phyloP scores from a whole-genome alignment of 1,284 basidiomycete genomes.

The Trametes pubescens region DNA sequence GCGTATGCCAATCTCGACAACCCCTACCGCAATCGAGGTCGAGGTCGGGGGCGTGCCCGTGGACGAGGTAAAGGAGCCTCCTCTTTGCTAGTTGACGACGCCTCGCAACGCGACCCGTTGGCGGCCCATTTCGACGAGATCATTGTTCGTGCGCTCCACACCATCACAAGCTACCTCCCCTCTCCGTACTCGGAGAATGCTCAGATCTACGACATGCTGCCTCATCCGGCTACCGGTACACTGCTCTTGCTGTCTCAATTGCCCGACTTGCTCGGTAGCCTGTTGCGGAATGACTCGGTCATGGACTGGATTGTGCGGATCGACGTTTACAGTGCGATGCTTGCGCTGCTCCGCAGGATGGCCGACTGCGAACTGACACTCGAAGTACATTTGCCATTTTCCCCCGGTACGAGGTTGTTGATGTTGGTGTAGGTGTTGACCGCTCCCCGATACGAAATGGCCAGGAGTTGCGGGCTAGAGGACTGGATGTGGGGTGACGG shows the following conservation, averaged over 20 bases:
- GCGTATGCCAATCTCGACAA: neutral
- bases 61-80: constrained; percentile 26
- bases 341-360: constrained; percentile 55
- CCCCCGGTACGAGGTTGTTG: neutral
- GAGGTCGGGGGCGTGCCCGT: constrained; percentile 16
- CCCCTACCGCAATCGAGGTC: neutral
- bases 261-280: constrained; percentile 52
- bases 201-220: constrained; percentile 57
- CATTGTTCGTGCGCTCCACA: constrained; percentile 49
- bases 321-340: constrained; percentile 57
- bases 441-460: constrained; percentile 49
- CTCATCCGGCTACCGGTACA: constrained; percentile 51
- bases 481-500: constrained; percentile 58
- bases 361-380: constrained; percentile 60
- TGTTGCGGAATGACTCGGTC: constrained; percentile 63
- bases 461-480: constrained; percentile 51
- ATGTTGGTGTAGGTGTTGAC: constrained; percentile 47
- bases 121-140: constrained; percentile 51
- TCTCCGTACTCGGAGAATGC: constrained; percentile 52
- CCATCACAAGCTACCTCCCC: constrained; percentile 52
- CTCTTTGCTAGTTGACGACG: neutral
- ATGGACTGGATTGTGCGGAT: constrained; percentile 59
- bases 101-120: constrained; percentile 18
- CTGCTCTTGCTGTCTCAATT: constrained; percentile 55
- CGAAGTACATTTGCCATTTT: constrained; percentile 32